These are phyloP conservation scores for Sugiyamaella qingdaonensis DNA, from an alignment of 805 yeast species.

Conservation along the genomic window DNA sequence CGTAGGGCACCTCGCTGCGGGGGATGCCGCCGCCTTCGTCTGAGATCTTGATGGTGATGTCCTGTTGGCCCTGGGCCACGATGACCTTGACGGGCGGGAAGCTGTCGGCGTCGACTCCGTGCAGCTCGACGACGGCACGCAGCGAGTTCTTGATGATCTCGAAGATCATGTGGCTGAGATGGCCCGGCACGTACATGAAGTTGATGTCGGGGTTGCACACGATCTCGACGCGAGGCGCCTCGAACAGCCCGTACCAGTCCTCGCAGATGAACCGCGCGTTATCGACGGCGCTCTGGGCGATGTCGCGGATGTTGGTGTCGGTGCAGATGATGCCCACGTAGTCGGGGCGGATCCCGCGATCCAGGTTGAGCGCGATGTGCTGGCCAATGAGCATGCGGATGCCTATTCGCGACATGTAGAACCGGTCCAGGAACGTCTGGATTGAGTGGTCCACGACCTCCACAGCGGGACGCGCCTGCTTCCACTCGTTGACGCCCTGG, in stretches of 20 bases:
- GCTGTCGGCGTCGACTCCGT: conserved; percentile 58
- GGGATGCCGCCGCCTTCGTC: conserved; percentile 96
- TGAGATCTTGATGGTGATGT: conserved; percentile 82
- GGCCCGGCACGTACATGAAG: conserved; percentile 92
- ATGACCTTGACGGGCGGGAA: conserved; percentile 85
- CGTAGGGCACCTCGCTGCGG: conserved; percentile 72
- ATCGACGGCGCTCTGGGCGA: conserved; percentile 84
- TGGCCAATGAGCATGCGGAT: conserved; percentile 94
- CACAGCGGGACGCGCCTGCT: conserved; percentile 42
- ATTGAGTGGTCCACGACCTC: conserved; percentile 60
- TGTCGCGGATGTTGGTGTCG: conserved; percentile 74
- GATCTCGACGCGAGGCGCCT: conserved; percentile 77
- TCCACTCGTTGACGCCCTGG: conserved; percentile 91
- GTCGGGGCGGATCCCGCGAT: conserved; percentile 53
- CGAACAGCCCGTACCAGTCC: conserved; percentile 81
- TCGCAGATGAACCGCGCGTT: conserved; percentile 88
- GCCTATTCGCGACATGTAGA: conserved; percentile 87
- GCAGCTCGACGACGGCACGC: conserved; percentile 84
- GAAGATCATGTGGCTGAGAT: conserved; percentile 83
- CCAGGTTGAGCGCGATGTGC: conserved; percentile 76
- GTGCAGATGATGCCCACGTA: conserved; percentile 89
- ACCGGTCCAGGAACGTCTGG: conserved; percentile 77
- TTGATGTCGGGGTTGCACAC: conserved; percentile 71
- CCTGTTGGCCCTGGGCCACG: conserved; percentile 85
- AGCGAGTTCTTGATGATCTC: conserved; percentile 84